Percentiles rank a stretch among this genome's conserved stretches.
Conservation (phyloP, 208 protist species). For the Wallacemonas sp. region DNA sequence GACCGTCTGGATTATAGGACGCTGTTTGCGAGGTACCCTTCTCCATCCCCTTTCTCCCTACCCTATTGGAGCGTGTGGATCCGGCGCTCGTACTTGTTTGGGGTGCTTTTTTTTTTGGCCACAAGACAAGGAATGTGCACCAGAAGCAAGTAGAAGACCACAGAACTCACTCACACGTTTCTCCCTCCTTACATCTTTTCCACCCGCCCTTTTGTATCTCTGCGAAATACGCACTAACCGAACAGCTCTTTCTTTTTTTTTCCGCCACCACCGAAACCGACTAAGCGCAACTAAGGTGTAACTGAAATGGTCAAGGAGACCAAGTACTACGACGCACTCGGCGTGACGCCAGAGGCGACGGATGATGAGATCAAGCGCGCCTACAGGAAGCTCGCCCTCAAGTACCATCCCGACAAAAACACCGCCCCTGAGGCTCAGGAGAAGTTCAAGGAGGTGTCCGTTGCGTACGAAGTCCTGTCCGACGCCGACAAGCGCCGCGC, state of each 20-base stretch:
- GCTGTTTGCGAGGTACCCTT: no score
- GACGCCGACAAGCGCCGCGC: slow-evolving; percentile 95
- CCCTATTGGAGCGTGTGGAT: no score
- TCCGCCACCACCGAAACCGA: background rate
- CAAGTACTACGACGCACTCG: slow-evolving; percentile 89
- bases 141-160: no score
- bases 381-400: slow-evolving; percentile 93
- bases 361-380: slow-evolving; percentile 94
- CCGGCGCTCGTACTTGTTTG: no score
- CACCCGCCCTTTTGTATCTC: no score
- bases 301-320: slow-evolving; percentile 89
- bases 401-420: slow-evolving; percentile 95
- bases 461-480: slow-evolving; percentile 97
- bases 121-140: no score
- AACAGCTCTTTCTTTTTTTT: background rate
- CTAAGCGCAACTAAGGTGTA: background rate
- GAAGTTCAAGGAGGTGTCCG: slow-evolving; percentile 95
- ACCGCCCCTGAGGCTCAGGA: slow-evolving; percentile 84
- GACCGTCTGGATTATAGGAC: no score
- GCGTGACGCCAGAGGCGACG: slow-evolving; percentile 70
- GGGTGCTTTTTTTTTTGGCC: no score
- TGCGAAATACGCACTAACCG: no score
- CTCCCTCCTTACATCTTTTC: background rate
- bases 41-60: no score
- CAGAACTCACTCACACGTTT: background rate